Evolutionary conservation across 192 early-diverging fungal genomes (phyloP).

Genomic region (Martensiomyces pterosporus): DNA sequence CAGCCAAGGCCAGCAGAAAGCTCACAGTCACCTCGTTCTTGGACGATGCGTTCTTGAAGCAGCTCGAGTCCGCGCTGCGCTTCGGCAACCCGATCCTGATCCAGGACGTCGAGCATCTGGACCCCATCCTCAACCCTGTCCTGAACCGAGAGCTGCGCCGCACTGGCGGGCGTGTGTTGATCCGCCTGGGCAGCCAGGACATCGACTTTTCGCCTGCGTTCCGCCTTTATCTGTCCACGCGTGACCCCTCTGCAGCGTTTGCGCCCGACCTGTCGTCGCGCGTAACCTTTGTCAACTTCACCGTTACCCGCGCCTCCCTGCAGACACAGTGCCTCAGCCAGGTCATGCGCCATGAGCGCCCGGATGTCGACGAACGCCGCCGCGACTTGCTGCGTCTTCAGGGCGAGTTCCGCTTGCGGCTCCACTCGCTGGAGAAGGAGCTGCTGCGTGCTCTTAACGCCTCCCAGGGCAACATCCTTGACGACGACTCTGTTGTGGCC

Average conservation of each 20-base stretch:
- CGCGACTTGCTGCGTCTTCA: constrained; percentile 90
- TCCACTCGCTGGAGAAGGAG: constrained; percentile 90
- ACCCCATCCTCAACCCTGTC: constrained; percentile 97
- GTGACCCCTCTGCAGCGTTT: constrained; percentile 90
- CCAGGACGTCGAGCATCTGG: constrained; percentile 94
- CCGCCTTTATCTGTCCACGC: constrained; percentile 88
- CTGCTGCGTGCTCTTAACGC: constrained; percentile 91
- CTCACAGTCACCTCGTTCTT: constrained; percentile 95
- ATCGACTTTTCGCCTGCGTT: constrained; percentile 99
- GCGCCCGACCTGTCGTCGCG: constrained; percentile 95
- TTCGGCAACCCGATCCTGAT: constrained; percentile 98
- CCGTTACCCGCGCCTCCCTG: constrained; percentile 91
- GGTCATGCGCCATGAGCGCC: constrained; percentile 91
- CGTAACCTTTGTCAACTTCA: constrained; percentile 99
- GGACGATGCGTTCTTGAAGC: constrained; percentile 96
- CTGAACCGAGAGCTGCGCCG: constrained; percentile 95
- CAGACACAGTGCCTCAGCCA: constrained; percentile 97
- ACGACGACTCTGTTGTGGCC: constrained; percentile 92
- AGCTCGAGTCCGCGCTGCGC: constrained; percentile 93
- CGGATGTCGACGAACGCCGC: constrained; percentile 91
- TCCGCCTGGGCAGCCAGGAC: constrained; percentile 93
- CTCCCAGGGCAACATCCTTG: constrained; percentile 94
- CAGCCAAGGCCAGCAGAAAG: constrained; percentile 51
- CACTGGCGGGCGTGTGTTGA: constrained; percentile 93
- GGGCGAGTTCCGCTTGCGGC: constrained; percentile 91